These are phyloP conservation scores for Lentinus brumalis DNA, from an alignment of 768 basidiomycete genomes.

Conservation along the genomic window DNA sequence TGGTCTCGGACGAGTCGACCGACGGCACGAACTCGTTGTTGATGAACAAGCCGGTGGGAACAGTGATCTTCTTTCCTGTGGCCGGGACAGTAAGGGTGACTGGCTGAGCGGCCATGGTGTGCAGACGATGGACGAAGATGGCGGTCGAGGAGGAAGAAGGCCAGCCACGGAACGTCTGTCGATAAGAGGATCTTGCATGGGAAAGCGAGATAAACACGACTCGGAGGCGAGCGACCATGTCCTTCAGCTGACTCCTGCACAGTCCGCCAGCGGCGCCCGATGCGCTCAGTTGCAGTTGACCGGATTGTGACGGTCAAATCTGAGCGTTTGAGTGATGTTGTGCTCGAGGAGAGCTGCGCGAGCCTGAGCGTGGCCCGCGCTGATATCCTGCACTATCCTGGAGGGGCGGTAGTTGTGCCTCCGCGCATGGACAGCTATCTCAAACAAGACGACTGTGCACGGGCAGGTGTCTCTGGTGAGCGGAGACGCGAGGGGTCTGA, in stretches of 20 bases:
- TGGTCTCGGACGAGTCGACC: slow-evolving; percentile 61
- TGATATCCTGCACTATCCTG: no score
- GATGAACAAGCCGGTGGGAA: slow-evolving; percentile 89
- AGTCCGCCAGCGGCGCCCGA: neutral
- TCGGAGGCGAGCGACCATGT: slow-evolving; percentile 4
- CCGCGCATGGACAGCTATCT: no score
- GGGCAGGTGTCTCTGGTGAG: neutral
- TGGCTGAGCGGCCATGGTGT: slow-evolving; percentile 22
- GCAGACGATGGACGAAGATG: slow-evolving; percentile 6
- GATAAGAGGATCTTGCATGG: slow-evolving; percentile 5
- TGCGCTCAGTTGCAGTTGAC: neutral
- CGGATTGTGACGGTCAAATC: no score
- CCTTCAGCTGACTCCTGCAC: neutral
- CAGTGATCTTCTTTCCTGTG: slow-evolving; percentile 43
- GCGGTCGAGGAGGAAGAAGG: slow-evolving; percentile 7
- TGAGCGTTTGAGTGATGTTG: no score
- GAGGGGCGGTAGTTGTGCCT: no score
- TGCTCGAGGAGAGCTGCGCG: no score
- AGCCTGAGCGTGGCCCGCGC: no score
- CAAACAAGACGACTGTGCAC: no score
- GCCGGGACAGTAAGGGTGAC: slow-evolving; percentile 29
- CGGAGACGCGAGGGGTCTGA: neutral
- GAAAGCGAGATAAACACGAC: slow-evolving; percentile 5
- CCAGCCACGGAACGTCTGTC: neutral
- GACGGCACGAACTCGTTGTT: slow-evolving; percentile 88